These are phyloP conservation scores for Pseudogymnoascus sp. DNA, from an alignment of 2,329 filamentous ascomycete genomes.

Conservation along the genomic window DNA sequence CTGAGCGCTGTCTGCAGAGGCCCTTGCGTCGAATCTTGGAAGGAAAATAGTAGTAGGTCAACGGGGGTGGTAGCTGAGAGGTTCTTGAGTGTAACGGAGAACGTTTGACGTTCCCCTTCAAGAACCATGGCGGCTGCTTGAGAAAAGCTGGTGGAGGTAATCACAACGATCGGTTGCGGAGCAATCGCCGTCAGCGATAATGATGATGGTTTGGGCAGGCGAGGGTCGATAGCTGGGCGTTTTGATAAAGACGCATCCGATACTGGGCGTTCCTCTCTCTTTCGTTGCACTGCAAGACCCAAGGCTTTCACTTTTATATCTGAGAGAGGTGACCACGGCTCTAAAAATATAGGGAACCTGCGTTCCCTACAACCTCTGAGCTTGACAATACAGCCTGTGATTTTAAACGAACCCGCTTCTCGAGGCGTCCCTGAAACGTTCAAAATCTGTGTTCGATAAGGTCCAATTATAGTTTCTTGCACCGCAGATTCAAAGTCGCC, in stretches of 20 bases:
- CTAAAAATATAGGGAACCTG: conserved; percentile 73
- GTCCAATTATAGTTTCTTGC: conserved; percentile 63
- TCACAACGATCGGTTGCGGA: conserved; percentile 66
- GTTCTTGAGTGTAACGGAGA: conserved; percentile 76
- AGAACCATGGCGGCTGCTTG: conserved; percentile 88
- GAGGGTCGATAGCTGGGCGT: conserved; percentile 33
- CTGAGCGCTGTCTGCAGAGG: conserved; percentile 67
- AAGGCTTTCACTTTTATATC: conserved; percentile 70
- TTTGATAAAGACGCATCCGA: conserved; percentile 28
- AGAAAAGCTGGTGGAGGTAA: conserved; percentile 69
- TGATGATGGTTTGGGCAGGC: conserved; percentile 40
- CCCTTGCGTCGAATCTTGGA: conserved; percentile 77
- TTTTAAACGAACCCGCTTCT: conserved; percentile 57
- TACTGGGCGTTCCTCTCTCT: conserved; percentile 25
- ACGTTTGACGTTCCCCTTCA: conserved; percentile 74
- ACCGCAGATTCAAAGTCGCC: conserved; percentile 60
- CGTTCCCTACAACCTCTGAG: conserved; percentile 75
- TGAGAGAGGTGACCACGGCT: conserved; percentile 64
- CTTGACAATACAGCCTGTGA: conserved; percentile 72
- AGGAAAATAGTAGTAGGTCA: conserved; percentile 80
- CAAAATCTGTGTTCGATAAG: conserved; percentile 75
- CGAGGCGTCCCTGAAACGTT: conserved; percentile 62
- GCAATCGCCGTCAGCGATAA: conserved; percentile 68
- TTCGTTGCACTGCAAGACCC: conserved; percentile 47
- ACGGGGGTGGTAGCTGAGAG: conserved; percentile 61